A percentile compares a stretch with the other conserved stretches of the same genome.
These are phyloP conservation scores for Penicillium freii DNA, from an alignment of 2,329 filamentous ascomycete genomes.

Conservation along the genomic window DNA sequence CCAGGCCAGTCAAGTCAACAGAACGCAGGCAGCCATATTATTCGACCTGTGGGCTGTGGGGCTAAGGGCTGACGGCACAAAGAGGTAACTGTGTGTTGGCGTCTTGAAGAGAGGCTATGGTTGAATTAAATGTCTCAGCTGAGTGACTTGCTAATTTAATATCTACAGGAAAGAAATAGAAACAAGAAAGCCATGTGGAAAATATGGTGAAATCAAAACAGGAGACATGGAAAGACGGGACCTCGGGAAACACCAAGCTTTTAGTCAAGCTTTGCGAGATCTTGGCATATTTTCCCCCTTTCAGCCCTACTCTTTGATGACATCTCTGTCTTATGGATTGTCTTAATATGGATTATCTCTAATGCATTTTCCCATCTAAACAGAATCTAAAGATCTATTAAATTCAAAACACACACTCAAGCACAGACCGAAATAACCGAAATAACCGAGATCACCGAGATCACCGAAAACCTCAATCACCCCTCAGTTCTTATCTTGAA, in stretches of 20 bases:
- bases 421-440: neutral
- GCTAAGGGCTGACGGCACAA: conserved; percentile 1
- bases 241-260: conserved; percentile 1
- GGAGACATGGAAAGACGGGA: too few species aligned
- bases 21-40: conserved; percentile 1
- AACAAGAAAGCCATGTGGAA: neutral
- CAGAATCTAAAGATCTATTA: too few species aligned
- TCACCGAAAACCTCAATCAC: neutral
- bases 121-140: too few species aligned
- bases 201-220: neutral
- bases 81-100: neutral
- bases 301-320: conserved; percentile 1
- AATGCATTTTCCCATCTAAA: neutral
- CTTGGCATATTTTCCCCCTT: conserved; percentile 4
- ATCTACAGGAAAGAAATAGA: neutral
- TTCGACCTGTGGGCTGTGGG: conserved; percentile 1
- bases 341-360: too few species aligned
- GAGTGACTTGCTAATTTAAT: too few species aligned
- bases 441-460: neutral
- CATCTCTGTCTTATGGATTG: neutral
- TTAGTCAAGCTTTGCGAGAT: conserved; percentile 6
- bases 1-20: neutral
- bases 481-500: neutral
- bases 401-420: neutral
- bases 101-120: neutral